Conservation (phyloP, 2,329 filamentous ascomycete species). For the Xylariaceae sp. region DNA sequence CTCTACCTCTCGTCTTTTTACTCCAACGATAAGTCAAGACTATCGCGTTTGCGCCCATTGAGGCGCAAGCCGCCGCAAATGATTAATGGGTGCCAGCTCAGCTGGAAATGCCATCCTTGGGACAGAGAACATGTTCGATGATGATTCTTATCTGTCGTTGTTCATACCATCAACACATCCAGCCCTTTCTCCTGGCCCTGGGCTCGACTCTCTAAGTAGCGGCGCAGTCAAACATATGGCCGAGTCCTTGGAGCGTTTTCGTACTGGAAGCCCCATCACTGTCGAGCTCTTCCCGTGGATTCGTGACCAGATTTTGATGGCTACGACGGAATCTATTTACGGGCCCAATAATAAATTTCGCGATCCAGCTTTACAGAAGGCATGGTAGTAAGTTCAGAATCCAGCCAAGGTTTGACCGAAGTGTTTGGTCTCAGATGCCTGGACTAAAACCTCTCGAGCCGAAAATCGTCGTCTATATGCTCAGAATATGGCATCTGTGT, state of each 20-base stretch:
- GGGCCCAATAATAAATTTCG: constrained; percentile 16
- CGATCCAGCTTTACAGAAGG: constrained; percentile 9
- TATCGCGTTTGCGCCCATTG: constrained; percentile 13
- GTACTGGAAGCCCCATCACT: neutral
- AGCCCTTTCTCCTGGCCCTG: constrained; percentile 10
- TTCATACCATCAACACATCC: constrained; percentile 3
- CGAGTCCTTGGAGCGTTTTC: constrained; percentile 3
- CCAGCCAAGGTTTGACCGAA: too few relatives aligned
- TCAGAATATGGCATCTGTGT: constrained; percentile 1
- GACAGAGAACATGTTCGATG: constrained; percentile 2
- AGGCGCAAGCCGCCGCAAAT: constrained; percentile 4
- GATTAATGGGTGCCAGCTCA: constrained; percentile 8
- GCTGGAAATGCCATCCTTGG: constrained; percentile 11
- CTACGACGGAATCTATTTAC: constrained; percentile 14
- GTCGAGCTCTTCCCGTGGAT: constrained; percentile 13
- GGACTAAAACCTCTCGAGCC: constrained; percentile 2
- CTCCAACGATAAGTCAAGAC: constrained; percentile 13
- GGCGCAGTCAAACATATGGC: constrained; percentile 1
- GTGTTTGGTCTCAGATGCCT: too few relatives aligned
- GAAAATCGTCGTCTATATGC: constrained; percentile 1
- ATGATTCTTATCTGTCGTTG: constrained; percentile 2
- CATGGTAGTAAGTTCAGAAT: constrained; percentile 14
- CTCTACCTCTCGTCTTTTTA: constrained; percentile 6
- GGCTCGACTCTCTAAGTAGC: constrained; percentile 12
- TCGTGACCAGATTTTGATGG: constrained; percentile 9